Base-by-base conservation (phyloP, 192 early-diverging fungal genomes). In the Umbelopsis ramanniana region DNA sequence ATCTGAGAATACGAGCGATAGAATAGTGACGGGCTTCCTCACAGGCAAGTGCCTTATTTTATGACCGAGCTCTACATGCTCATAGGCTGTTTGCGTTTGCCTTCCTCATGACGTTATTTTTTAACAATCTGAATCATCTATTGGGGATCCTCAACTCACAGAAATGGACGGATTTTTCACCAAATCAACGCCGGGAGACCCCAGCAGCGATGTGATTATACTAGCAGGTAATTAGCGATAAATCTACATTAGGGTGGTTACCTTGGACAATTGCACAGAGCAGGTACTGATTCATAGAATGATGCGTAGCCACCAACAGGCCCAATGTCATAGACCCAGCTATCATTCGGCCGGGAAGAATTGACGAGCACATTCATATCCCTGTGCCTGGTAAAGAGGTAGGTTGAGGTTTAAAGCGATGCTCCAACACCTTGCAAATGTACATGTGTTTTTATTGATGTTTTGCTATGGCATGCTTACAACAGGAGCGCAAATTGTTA, bases 1-100 rank as follows among this genome's bases (percentile, higher is more conserved):
- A 7, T 88, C 92, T 0, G 94, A 96, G 73, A 93, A 93, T 71
- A 94, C 93, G 8, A 87, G 87, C 19, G 92, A 95, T 57, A 87
- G 96, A 23, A 93, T 96, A 24, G 94, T 96, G n/a, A 95, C 96
- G 38, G 87, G 89, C 24, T 84, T 97, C 54, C 83, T 97, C 22
- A 89, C 85, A 70, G 90, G 88, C 89, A 83, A n/a, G 54, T 7
- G 21, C 29, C 29, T 29, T 21, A 52, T 19, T 40, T 6, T 47
- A 19, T 46, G n/a, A 21, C 21, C n/a, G 46, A 77, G 22, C 14
- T 29, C 74, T 17, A 29, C 46, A 19, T 10, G 19, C 17, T 37
- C 6, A 43, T 29, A 2, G 29, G 29, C 29, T 29, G 29, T 29
- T 29, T 2, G 29, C 29, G 29, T 29, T 29, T 3, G 1, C 29